These are phyloP conservation scores for Backusella circina DNA, from an alignment of 192 early-diverging fungal species.

Conservation along the genomic window DNA sequence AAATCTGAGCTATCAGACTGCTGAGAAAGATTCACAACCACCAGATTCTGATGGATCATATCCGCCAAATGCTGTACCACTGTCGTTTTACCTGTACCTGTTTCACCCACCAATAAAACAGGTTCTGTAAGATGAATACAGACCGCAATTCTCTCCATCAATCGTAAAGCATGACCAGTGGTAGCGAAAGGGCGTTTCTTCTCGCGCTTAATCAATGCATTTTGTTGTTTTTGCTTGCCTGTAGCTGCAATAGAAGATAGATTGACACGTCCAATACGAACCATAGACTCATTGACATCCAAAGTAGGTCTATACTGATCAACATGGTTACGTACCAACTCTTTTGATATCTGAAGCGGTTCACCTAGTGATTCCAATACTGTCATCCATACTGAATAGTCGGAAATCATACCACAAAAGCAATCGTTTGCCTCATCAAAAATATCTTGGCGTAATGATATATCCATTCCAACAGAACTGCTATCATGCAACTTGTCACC, in stretches of 20 bases:
- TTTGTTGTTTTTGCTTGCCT: constrained; percentile 25
- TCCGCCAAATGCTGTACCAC: constrained; percentile 90
- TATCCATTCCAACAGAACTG: constrained; percentile 29
- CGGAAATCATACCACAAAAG: constrained; percentile 79
- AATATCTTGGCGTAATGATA: constrained; percentile 54
- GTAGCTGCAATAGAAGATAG: constrained; percentile 34
- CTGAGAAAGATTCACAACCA: constrained; percentile 96
- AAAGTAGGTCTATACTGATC: constrained; percentile 66
- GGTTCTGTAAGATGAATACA: constrained; percentile 80
- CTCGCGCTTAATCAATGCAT: constrained; percentile 28
- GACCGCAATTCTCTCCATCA: constrained; percentile 85
- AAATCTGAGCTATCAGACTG: constrained; percentile 94
- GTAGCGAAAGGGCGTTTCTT: constrained; percentile 72
- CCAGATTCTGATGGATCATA: constrained; percentile 66
- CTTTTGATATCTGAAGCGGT: constrained; percentile 61
- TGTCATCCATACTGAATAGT: constrained; percentile 58
- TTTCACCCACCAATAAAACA: constrained; percentile 91
- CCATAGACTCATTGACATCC: constrained; percentile 27
- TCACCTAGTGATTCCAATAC: constrained; percentile 64
- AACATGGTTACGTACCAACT: constrained; percentile 67
- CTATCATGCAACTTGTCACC: constrained; percentile 20
- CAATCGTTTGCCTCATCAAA: constrained; percentile 87
- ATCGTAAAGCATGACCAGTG: constrained; percentile 75
- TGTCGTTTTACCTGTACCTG: constrained; percentile 97
- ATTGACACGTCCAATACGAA: constrained; percentile 57